Percentiles rank a stretch among this genome's conserved stretches.
phyloP scores from a whole-genome alignment of 2,329 filamentous ascomycete species.

The Monilinia polystroma region DNA sequence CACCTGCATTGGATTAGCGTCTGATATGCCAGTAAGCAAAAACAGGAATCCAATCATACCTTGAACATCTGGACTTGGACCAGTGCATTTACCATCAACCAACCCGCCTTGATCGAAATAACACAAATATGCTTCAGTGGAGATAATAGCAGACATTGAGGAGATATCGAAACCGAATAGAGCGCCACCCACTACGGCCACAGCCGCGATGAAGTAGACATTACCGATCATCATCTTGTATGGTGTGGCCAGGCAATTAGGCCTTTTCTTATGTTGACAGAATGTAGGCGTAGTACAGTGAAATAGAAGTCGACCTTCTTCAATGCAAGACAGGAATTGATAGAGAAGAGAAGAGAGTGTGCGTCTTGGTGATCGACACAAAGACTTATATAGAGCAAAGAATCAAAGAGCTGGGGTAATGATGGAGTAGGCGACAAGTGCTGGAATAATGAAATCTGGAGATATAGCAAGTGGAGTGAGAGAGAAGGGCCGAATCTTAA shows the following conservation, averaged over 20 bases:
- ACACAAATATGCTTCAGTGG: slow-evolving; percentile 49
- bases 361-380: slow-evolving; percentile 5
- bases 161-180: slow-evolving; percentile 52
- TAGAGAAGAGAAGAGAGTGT: background rate
- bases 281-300: background rate
- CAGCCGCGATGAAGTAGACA: slow-evolving; percentile 39
- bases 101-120: slow-evolving; percentile 48
- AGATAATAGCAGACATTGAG: slow-evolving; percentile 58
- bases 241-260: slow-evolving; percentile 6
- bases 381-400: slow-evolving; percentile 16
- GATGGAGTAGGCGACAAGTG: slow-evolving; percentile 10
- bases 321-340: background rate
- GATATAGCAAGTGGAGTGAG: slow-evolving; percentile 3
- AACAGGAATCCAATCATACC: slow-evolving; percentile 39
- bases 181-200: slow-evolving; percentile 39
- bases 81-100: slow-evolving; percentile 49
- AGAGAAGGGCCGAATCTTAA: slow-evolving; percentile 18
- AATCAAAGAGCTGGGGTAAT: slow-evolving; percentile 2
- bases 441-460: slow-evolving; percentile 15
- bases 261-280: slow-evolving; percentile 12
- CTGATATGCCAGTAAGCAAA: slow-evolving; percentile 45
- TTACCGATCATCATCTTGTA: slow-evolving; percentile 35
- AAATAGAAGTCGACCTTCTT: slow-evolving; percentile 3
- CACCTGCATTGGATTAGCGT: slow-evolving; percentile 52
- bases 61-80: slow-evolving; percentile 46